phyloP scores from a whole-genome alignment of 352 stramenopile species.

The Phytophthora europaea region DNA sequence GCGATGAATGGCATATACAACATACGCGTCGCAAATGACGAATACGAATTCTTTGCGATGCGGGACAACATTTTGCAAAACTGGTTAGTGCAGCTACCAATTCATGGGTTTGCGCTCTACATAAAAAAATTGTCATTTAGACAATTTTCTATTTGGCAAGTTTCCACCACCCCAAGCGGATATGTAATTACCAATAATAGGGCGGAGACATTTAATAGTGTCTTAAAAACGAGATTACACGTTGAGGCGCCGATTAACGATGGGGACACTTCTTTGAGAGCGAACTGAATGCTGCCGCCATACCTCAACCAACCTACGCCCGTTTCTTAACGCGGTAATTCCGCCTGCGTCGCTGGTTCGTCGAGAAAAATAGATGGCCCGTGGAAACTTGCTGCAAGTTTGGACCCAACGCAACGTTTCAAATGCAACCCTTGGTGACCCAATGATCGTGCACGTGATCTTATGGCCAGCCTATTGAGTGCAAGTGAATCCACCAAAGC shows the following conservation, averaged over 20 bases:
- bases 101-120: neutral
- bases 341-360: neutral
- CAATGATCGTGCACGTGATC: neutral
- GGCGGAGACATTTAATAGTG: slow-evolving; percentile 36
- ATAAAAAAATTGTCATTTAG: neutral
- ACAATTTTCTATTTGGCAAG: neutral
- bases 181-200: slow-evolving; percentile 32
- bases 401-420: too few species aligned
- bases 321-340: neutral
- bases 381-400: neutral
- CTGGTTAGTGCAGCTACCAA: neutral
- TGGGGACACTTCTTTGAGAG: slow-evolving; percentile 8
- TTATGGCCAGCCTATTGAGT: neutral
- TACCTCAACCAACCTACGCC: neutral
- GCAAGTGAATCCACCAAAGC: neutral
- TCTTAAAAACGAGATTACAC: slow-evolving; percentile 40
- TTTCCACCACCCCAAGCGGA: neutral
- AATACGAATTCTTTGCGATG: neutral
- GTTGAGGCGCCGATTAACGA: slow-evolving; percentile 5
- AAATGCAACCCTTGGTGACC: neutral
- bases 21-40: slow-evolving; percentile 13
- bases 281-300: neutral
- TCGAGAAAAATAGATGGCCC: neutral
- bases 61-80: neutral
- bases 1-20: neutral